Base-by-base conservation (phyloP, 768 basidiomycete genomes). In the Pholiota conissans region DNA sequence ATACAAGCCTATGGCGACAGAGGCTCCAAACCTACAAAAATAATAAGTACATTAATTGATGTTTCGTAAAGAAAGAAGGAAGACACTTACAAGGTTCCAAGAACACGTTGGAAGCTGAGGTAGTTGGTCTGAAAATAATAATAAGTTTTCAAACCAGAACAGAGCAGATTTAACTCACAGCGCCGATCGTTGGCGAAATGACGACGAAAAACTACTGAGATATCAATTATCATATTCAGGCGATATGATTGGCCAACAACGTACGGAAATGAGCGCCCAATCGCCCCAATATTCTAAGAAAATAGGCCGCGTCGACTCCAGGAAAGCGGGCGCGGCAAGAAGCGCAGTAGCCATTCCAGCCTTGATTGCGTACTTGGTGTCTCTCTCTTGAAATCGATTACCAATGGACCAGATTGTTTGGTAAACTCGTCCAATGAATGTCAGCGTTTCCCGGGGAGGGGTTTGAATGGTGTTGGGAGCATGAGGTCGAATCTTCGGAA, bases 201-300 rank as follows among this genome's bases (percentile, higher is more conserved):
- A 95, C 91, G n/a, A 90, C 85, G 63, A 94, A 91, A 72, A 87
- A 92, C 89, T 90, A 54, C 29, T 32, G 22, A 11, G 14, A 9
- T 13, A 27, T 55, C 14, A 27, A 55, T 35, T 28, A 56, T 40
- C 1, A 28, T 16, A 20, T 32, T 32, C 7, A 32, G 30, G 6
- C 30, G 13, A 22, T 11, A 16, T 20, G 14, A 10, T 7, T 24
- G 50, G 10, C 18, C 2, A 29, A 27, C 34, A 27, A 75, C 83
- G 67, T 60, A 91, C 93, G 45, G 95, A 95, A 52, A 98, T 91
- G 66, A 99, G 74, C 1, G 94, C 94, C 96, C 96, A 99, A 73
- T 98, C 94, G 32, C 95, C 95, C 64, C 87, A 83, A 64, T 89
- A 94, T 47, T 86, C 82, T 40, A 91, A 76, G 66, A 97, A 98